phyloP scores from a whole-genome alignment of 805 yeast species.

The Saturnispora sekii region DNA sequence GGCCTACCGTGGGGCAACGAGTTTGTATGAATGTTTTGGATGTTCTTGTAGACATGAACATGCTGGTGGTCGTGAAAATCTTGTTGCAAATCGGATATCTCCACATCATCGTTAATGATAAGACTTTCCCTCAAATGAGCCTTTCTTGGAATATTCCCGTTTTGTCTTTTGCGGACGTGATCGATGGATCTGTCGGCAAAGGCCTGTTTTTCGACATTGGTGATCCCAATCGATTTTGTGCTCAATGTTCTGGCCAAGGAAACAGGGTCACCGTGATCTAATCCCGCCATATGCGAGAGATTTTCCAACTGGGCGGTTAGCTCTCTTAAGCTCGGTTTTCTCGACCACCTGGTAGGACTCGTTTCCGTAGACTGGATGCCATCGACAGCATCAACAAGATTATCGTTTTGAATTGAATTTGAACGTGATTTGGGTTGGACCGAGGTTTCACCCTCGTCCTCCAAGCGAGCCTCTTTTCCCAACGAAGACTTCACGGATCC shows the following conservation, averaged over 20 bases:
- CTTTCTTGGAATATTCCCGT: conserved; percentile 2
- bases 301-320: conserved; percentile 68
- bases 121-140: conserved; percentile 9
- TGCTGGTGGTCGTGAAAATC: conserved; percentile 2
- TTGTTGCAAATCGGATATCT: not conserved
- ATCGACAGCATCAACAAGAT: conserved; percentile 4
- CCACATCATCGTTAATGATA: conserved; percentile 9
- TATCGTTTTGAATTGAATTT: conserved; percentile 1
- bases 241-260: conserved; percentile 75
- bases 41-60: conserved; percentile 13
- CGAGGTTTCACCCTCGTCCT: not conserved
- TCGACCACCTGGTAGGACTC: not conserved
- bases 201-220: conserved; percentile 38
- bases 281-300: conserved; percentile 66
- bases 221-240: conserved; percentile 53
- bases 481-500: conserved; percentile 21
- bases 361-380: conserved; percentile 6
- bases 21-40: conserved; percentile 11
- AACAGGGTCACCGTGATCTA: conserved; percentile 72
- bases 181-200: conserved; percentile 20
- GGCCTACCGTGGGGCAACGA: conserved; percentile 3
- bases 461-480: conserved; percentile 15
- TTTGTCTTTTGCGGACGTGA: not conserved
- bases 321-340: conserved; percentile 55
- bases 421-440: conserved; percentile 1